Percentiles rank a stretch among this genome's conserved stretches.
Conservation (phyloP, 495 filamentous ascomycete genomes). For the Chaetomidium leptoderma region DNA sequence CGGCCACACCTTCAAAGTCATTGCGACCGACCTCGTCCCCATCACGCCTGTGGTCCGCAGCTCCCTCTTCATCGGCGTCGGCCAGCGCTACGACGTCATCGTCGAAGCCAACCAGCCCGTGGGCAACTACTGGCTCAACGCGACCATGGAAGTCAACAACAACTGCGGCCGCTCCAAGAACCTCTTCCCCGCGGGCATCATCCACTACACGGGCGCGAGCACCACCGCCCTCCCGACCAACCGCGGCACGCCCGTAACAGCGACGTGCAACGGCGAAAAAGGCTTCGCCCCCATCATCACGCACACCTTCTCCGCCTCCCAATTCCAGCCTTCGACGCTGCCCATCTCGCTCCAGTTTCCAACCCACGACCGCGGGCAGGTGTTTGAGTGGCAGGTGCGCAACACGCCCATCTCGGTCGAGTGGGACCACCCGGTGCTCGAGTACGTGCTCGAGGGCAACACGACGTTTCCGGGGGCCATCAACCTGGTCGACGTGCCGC, state of each 20-base stretch:
- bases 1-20: slow-evolving; percentile 50
- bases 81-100: slow-evolving; percentile 68
- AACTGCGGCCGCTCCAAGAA: slow-evolving; percentile 28
- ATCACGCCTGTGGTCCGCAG: slow-evolving; percentile 43
- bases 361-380: slow-evolving; percentile 16
- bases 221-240: slow-evolving; percentile 25
- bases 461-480: slow-evolving; percentile 26
- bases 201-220: slow-evolving; percentile 38
- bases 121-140: slow-evolving; percentile 58
- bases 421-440: slow-evolving; percentile 35
- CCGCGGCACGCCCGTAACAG: slow-evolving; percentile 18
- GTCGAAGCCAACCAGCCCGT: slow-evolving; percentile 52
- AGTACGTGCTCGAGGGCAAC: slow-evolving; percentile 32
- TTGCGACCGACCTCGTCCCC: slow-evolving; percentile 50
- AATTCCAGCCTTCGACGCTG: slow-evolving; percentile 10
- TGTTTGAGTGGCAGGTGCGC: slow-evolving; percentile 37
- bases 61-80: slow-evolving; percentile 54
- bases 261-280: slow-evolving; percentile 25
- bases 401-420: slow-evolving; percentile 33
- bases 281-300: slow-evolving; percentile 26
- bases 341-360: slow-evolving; percentile 11
- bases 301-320: slow-evolving; percentile 17
- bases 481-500: slow-evolving; percentile 35
- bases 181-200: slow-evolving; percentile 30
- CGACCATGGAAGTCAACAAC: slow-evolving; percentile 21